phyloP scores from a whole-genome alignment of 148 eudicot species.

The Camellia japonica region DNA sequence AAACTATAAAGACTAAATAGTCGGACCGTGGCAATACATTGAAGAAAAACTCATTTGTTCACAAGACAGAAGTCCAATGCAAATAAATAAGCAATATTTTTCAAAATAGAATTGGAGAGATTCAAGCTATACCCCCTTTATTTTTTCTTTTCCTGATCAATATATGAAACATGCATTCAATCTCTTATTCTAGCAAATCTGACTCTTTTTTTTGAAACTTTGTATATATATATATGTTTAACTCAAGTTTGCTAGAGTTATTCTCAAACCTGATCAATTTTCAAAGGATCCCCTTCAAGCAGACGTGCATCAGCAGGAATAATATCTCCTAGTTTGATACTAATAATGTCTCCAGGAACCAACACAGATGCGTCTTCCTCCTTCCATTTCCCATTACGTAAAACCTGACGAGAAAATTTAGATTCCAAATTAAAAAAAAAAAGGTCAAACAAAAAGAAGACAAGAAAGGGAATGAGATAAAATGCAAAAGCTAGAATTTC shows the following conservation, averaged over 20 bases:
- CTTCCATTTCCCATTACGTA: conserved; percentile 71
- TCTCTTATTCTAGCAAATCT: no score
- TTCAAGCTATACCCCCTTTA: no score
- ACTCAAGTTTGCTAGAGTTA: neutral
- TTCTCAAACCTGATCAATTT: conserved; percentile 63
- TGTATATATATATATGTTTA: no score
- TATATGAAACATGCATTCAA: no score
- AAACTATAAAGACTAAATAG: no score
- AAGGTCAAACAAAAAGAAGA: neutral
- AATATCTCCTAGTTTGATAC: conserved; percentile 77
- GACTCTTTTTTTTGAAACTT: no score
- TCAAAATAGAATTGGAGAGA: no score
- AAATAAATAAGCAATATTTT: no score
- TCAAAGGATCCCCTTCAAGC: conserved; percentile 75
- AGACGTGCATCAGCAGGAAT: conserved; percentile 93
- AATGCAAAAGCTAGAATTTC: neutral
- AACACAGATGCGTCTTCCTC: conserved; percentile 67
- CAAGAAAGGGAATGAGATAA: neutral
- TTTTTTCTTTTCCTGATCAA: no score
- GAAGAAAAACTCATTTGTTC: no score
- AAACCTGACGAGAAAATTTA: conserved; percentile 33
- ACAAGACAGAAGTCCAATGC: no score
- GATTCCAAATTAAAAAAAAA: neutral
- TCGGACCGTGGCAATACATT: no score
- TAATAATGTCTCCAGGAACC: conserved; percentile 79